Conservation (phyloP, 2,329 filamentous ascomycete genomes). For the Nemania serpens region DNA sequence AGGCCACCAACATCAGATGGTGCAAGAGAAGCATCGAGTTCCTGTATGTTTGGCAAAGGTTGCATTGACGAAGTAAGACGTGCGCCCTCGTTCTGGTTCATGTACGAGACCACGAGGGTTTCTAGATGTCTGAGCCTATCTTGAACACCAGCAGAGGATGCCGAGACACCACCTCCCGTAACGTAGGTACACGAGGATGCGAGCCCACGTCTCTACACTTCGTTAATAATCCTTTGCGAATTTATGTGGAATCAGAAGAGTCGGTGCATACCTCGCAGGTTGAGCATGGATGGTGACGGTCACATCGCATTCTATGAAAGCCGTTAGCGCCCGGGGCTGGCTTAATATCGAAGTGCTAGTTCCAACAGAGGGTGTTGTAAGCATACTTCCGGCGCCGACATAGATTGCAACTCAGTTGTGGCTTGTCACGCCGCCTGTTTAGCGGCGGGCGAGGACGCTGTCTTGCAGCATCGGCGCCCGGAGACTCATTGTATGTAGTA, state of each 20-base stretch:
- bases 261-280: constrained; percentile 24
- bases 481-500: constrained; percentile 14
- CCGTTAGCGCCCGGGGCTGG: constrained; percentile 3
- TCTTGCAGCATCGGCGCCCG: constrained; percentile 1
- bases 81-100: constrained; percentile 19
- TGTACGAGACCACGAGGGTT: constrained; percentile 28
- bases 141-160: constrained; percentile 14
- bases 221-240: neutral
- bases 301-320: constrained; percentile 27
- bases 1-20: constrained; percentile 27
- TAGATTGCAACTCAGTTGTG: constrained; percentile 31
- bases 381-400: constrained; percentile 33
- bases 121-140: constrained; percentile 29
- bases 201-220: constrained; percentile 27
- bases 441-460: constrained; percentile 29
- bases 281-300: constrained; percentile 30
- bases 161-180: constrained; percentile 1
- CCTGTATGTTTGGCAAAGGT: constrained; percentile 1
- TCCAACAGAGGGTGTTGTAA: neutral
- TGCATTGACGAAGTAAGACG: neutral
- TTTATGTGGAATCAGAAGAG: neutral
- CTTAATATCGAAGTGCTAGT: neutral
- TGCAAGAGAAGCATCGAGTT: constrained; percentile 5
- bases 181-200: constrained; percentile 26
- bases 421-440: constrained; percentile 33